Evolutionary conservation across 345 rosid species (phyloP).

Genomic region (Punica granatum): DNA sequence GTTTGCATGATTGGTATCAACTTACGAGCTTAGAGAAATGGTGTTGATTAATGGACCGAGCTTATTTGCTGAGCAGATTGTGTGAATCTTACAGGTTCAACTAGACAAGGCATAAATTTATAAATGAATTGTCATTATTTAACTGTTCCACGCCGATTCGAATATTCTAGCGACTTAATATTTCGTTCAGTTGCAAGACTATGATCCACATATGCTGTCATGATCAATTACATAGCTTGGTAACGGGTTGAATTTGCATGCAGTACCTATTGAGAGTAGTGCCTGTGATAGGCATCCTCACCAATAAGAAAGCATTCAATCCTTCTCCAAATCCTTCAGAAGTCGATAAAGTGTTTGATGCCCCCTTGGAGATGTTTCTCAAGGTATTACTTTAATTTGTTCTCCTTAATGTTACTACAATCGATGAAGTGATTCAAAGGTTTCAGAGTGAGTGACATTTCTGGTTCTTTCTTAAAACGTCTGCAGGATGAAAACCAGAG

Average conservation of each 20-base stretch:
- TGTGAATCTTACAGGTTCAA: background rate
- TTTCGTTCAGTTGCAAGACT: background rate
- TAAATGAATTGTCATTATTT: background rate
- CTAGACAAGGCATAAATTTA: background rate
- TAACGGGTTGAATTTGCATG: constrained; percentile 16
- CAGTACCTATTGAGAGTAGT: constrained; percentile 89
- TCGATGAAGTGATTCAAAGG: background rate
- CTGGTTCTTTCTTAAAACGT: background rate
- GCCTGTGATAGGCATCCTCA: constrained; percentile 79
- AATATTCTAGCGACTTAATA: background rate
- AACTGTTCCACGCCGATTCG: background rate
- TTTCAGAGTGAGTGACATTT: background rate
- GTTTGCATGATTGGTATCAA: background rate
- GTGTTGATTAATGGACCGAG: background rate
- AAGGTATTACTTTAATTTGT: constrained; percentile 35
- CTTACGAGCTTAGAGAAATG: background rate
- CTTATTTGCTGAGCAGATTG: background rate
- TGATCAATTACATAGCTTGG: constrained; percentile 2
- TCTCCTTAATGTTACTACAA: background rate
- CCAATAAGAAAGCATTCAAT: constrained; percentile 39
- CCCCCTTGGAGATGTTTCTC: constrained; percentile 86
- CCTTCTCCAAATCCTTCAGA: constrained; percentile 72
- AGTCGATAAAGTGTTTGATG: constrained; percentile 86
- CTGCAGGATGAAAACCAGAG: constrained; percentile 48
- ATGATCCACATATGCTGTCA: background rate